Percentiles rank a stretch among this genome's conserved stretches.
Conservation (phyloP, 179 eudicot species). For the Beta macrorhiza region DNA sequence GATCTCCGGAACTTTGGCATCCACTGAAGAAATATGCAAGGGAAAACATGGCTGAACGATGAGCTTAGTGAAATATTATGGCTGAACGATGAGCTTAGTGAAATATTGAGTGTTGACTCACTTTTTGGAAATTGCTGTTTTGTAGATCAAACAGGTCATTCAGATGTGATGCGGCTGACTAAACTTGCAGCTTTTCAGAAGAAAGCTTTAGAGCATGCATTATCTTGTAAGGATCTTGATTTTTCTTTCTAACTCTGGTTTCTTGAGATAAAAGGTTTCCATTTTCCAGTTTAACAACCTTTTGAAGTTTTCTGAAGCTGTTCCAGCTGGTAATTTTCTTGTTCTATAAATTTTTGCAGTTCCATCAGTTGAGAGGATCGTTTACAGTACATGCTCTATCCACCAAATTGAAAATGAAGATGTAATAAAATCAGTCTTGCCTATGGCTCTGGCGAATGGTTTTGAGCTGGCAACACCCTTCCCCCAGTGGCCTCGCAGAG, state of each 20-base stretch:
- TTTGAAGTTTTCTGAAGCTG: neutral
- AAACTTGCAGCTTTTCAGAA: constrained; percentile 89
- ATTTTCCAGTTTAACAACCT: neutral
- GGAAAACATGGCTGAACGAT: neutral
- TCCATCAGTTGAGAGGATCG: constrained; percentile 87
- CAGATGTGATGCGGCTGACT: constrained; percentile 48
- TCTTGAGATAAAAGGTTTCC: neutral
- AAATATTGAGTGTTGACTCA: neutral
- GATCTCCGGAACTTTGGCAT: neutral
- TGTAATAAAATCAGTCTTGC: constrained; percentile 67
- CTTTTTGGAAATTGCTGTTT: neutral
- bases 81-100: no score
- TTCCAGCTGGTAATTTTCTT: neutral
- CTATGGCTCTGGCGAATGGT: constrained; percentile 58
- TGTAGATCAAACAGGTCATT: constrained; percentile 38
- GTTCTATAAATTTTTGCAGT: constrained; percentile 40
- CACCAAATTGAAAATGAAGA: constrained; percentile 96
- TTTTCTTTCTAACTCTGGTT: neutral
- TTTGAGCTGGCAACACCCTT: constrained; percentile 74
- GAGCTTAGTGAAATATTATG: neutral
- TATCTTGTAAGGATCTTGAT: constrained; percentile 64
- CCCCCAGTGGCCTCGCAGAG: constrained; percentile 90
- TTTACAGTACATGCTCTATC: constrained; percentile 93
- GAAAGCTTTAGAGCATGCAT: constrained; percentile 79
- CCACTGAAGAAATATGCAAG: neutral